These are phyloP conservation scores for Leptosphaerulina australis DNA, from an alignment of 2,329 filamentous ascomycete species.

Conservation along the genomic window DNA sequence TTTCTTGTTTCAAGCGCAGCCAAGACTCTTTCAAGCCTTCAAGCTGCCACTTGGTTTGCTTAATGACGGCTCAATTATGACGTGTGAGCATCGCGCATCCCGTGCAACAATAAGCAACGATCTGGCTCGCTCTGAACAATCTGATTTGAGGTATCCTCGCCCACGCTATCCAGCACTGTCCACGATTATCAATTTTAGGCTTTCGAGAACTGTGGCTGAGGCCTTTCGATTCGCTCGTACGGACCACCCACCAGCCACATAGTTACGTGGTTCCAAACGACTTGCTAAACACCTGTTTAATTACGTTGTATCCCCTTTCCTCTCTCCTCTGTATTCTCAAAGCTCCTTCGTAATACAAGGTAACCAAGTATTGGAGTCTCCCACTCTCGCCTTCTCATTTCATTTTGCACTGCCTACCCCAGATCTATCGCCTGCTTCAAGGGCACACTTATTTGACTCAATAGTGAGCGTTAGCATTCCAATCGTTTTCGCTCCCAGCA, in stretches of 20 bases:
- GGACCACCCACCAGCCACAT: conserved; percentile 9
- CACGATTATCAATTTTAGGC: conserved; percentile 1
- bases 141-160: conserved; percentile 18
- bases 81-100: conserved; percentile 26
- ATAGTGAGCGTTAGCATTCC: conserved; percentile 14
- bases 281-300: conserved; percentile 17
- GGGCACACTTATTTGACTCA: conserved; percentile 21
- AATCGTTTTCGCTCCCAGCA: conserved; percentile 20
- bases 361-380: conserved; percentile 10
- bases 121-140: not conserved
- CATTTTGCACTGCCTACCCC: conserved; percentile 13
- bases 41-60: conserved; percentile 28
- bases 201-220: conserved; percentile 12
- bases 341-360: conserved; percentile 7
- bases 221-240: conserved; percentile 12
- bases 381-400: not conserved
- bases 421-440: conserved; percentile 3
- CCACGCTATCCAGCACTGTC: conserved; percentile 14
- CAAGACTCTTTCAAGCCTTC: conserved; percentile 23
- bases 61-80: conserved; percentile 23
- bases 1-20: conserved; percentile 14
- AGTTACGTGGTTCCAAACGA: conserved; percentile 8
- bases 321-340: conserved; percentile 5
- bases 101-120: not conserved
- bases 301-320: conserved; percentile 19